Evolutionary conservation across 1,139 yeast species (phyloP).

Genomic region (Suhomyces ambrosiae): DNA sequence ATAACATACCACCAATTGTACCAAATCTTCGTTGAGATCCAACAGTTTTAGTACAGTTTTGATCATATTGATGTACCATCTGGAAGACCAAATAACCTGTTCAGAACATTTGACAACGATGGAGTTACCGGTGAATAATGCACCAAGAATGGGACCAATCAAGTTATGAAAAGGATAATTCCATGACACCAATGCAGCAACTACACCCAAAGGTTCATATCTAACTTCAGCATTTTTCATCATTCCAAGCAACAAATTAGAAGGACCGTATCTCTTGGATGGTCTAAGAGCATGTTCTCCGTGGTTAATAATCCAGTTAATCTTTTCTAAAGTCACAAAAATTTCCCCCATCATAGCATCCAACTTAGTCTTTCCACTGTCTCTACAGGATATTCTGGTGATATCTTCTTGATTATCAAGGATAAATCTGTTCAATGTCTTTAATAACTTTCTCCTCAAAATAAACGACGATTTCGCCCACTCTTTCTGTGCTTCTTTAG

Average conservation of each 20-base stretch:
- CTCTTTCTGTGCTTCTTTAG: constrained; percentile 57
- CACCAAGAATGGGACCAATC: constrained; percentile 88
- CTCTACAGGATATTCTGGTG: constrained; percentile 92
- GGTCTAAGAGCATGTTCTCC: constrained; percentile 75
- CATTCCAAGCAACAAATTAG: constrained; percentile 62
- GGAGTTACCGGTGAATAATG: constrained; percentile 88
- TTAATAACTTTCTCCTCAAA: constrained; percentile 67
- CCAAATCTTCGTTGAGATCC: constrained; percentile 76
- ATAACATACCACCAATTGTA: constrained; percentile 77
- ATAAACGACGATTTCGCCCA: constrained; percentile 66
- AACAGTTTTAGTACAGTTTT: constrained; percentile 70
- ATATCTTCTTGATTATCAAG: constrained; percentile 81
- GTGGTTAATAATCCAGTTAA: constrained; percentile 83
- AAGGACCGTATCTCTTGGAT: constrained; percentile 82
- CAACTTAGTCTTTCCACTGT: constrained; percentile 91
- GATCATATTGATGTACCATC: constrained; percentile 69
- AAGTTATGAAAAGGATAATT: constrained; percentile 93
- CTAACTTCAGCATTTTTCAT: constrained; percentile 93
- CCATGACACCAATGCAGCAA: constrained; percentile 93
- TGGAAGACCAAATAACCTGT: constrained; percentile 93
- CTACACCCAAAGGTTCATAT: constrained; percentile 89
- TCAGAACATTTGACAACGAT: constrained; percentile 92
- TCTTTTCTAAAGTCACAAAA: constrained; percentile 88
- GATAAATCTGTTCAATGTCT: constrained; percentile 71
- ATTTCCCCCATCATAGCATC: constrained; percentile 97